Conservation (phyloP, 345 rosid genomes). For the Lepidium aucheri region DNA sequence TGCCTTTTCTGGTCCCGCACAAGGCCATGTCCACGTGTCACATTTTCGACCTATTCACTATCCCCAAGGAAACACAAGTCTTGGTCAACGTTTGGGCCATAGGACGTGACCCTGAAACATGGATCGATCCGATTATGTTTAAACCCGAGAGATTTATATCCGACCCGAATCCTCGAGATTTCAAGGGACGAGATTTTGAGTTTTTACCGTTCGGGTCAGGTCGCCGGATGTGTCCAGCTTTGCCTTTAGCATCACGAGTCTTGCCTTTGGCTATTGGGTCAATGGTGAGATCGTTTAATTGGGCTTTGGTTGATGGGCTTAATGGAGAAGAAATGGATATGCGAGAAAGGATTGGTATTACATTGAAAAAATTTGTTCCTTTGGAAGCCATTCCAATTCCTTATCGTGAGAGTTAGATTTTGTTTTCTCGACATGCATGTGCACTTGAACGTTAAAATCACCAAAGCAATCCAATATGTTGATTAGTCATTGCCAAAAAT, state of each 20-base stretch:
- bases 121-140: conserved; percentile 49
- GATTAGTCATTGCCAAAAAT: too few species aligned
- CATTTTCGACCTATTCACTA: conserved; percentile 32
- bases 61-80: conserved; percentile 71
- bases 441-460: not conserved
- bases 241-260: conserved; percentile 56
- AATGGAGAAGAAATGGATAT: conserved; percentile 52
- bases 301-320: conserved; percentile 42
- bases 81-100: conserved; percentile 66
- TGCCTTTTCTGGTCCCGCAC: conserved; percentile 77
- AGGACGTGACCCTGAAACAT: conserved; percentile 54
- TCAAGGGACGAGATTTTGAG: conserved; percentile 58
- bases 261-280: conserved; percentile 65
- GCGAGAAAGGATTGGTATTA: conserved; percentile 59
- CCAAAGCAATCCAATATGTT: not conserved
- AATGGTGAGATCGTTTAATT: conserved; percentile 47
- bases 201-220: conserved; percentile 86
- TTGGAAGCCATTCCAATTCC: conserved; percentile 49
- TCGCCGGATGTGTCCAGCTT: conserved; percentile 75
- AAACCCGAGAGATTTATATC: conserved; percentile 64
- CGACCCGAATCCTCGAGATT: conserved; percentile 33
- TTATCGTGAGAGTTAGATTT: too few species aligned
- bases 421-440: not conserved
- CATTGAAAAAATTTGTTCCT: conserved; percentile 52
- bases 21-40: conserved; percentile 59